Conservation (phyloP, 2,329 filamentous ascomycete genomes). For the Capronia americana region DNA sequence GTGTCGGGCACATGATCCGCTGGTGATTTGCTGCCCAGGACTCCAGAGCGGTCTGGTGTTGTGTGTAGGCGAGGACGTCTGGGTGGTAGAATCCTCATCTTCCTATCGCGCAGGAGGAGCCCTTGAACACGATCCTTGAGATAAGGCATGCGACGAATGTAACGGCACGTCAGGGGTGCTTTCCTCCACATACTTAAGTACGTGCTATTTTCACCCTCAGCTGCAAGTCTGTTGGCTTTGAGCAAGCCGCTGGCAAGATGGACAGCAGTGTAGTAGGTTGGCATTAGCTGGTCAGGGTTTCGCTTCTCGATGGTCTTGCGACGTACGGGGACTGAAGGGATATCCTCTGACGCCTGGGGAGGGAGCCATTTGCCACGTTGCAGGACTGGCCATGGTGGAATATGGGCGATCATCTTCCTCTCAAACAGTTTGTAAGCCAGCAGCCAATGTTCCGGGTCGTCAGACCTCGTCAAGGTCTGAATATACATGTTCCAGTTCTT, state of each 20-base stretch:
- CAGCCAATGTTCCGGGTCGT: constrained; percentile 60
- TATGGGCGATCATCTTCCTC: constrained; percentile 75
- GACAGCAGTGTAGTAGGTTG: constrained; percentile 53
- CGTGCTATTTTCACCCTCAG: constrained; percentile 43
- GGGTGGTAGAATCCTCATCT: constrained; percentile 39
- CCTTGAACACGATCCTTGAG: constrained; percentile 51
- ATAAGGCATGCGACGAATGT: constrained; percentile 48
- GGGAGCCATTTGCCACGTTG: constrained; percentile 43
- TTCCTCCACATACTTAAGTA: constrained; percentile 42
- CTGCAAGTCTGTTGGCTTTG: constrained; percentile 46
- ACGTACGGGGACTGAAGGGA: constrained; percentile 44
- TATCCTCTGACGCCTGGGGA: constrained; percentile 42
- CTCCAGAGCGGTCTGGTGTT: constrained; percentile 25
- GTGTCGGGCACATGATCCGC: constrained; percentile 30
- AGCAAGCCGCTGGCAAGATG: constrained; percentile 51
- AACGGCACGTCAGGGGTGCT: constrained; percentile 46
- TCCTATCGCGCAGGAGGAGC: constrained; percentile 47
- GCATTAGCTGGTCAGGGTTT: constrained; percentile 50
- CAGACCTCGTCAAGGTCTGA: constrained; percentile 67
- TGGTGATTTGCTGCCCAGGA: constrained; percentile 32
- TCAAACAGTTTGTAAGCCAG: constrained; percentile 77
- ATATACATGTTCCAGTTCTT: constrained; percentile 83
- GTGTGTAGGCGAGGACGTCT: constrained; percentile 25
- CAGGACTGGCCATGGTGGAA: constrained; percentile 71
- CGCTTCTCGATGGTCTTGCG: constrained; percentile 34